phyloP scores from a whole-genome alignment of 768 basidiomycete species.

The Podaxis sp. region DNA sequence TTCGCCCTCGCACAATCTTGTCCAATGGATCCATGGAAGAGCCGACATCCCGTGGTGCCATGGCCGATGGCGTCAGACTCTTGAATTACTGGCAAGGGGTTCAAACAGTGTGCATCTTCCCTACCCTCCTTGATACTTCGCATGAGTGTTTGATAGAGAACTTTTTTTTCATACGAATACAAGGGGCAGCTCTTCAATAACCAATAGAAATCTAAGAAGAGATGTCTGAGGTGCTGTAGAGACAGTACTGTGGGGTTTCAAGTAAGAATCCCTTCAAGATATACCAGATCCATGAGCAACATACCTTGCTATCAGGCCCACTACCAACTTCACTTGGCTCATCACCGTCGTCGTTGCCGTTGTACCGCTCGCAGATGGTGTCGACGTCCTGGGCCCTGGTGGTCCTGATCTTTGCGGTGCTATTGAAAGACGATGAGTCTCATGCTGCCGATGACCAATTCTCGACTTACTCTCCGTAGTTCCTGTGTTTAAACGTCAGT shows the following conservation, averaged over 20 bases:
- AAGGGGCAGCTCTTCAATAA: not conserved
- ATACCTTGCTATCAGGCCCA: slow-evolving; percentile 33
- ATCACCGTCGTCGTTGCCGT: slow-evolving; percentile 29
- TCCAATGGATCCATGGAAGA: too few relatives aligned
- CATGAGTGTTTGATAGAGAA: not conserved
- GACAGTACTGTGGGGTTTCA: slow-evolving; percentile 23
- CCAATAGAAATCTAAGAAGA: slow-evolving; percentile 12
- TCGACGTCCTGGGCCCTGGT: slow-evolving; percentile 30
- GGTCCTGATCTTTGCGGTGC: slow-evolving; percentile 32
- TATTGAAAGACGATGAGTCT: slow-evolving; percentile 12
- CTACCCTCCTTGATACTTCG: not conserved
- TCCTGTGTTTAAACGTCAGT: slow-evolving; percentile 20
- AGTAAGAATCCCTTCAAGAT: not conserved
- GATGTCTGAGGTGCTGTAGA: slow-evolving; percentile 30
- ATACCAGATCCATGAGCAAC: slow-evolving; percentile 1
- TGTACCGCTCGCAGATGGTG: slow-evolving; percentile 33
- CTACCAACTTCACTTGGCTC: slow-evolving; percentile 30
- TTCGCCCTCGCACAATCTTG: too few relatives aligned
- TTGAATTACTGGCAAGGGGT: too few relatives aligned
- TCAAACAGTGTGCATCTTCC: not conserved
- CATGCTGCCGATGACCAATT: not conserved
- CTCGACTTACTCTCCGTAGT: slow-evolving; percentile 34
- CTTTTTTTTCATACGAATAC: not conserved
- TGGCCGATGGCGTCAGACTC: too few relatives aligned
- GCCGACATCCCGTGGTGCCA: too few relatives aligned